phyloP scores from a whole-genome alignment of 2,329 filamentous ascomycete species.

The Fusarium nodosum region DNA sequence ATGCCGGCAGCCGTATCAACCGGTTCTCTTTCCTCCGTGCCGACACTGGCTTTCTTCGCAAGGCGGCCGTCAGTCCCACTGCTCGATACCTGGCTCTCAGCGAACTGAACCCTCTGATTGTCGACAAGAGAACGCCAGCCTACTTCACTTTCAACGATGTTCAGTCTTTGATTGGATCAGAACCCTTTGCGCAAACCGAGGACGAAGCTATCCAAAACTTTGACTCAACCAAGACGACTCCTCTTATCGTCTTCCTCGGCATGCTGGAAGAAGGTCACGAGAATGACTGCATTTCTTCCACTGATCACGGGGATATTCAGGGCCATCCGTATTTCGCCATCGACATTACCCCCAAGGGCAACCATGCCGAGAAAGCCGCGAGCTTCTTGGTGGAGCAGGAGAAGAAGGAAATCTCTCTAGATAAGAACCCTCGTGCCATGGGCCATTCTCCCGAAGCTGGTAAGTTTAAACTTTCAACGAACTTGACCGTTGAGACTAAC shows the following conservation, averaged over 20 bases:
- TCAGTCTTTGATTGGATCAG: slow-evolving; percentile 74
- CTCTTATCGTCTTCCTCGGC: slow-evolving; percentile 87
- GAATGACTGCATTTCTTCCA: slow-evolving; percentile 46
- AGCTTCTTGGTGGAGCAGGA: slow-evolving; percentile 59
- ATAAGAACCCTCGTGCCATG: slow-evolving; percentile 74
- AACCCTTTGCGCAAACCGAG: slow-evolving; percentile 79
- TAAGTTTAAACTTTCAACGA: slow-evolving; percentile 53
- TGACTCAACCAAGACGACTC: slow-evolving; percentile 76
- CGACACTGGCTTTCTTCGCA: slow-evolving; percentile 77
- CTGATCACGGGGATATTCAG: slow-evolving; percentile 74
- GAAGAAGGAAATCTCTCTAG: slow-evolving; percentile 73
- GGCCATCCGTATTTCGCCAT: slow-evolving; percentile 91
- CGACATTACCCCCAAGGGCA: slow-evolving; percentile 82
- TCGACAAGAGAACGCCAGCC: slow-evolving; percentile 69
- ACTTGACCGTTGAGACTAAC: slow-evolving; percentile 23
- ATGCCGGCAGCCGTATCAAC: slow-evolving; percentile 82
- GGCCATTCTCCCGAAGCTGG: slow-evolving; percentile 72
- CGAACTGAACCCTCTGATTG: slow-evolving; percentile 79
- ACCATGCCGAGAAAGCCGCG: slow-evolving; percentile 72
- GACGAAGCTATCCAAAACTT: slow-evolving; percentile 79
- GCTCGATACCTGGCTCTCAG: slow-evolving; percentile 84
- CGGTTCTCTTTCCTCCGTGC: slow-evolving; percentile 82
- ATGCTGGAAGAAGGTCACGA: slow-evolving; percentile 76
- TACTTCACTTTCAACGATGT: slow-evolving; percentile 79
- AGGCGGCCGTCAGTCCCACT: slow-evolving; percentile 74